phyloP scores from a whole-genome alignment of 2,329 filamentous ascomycete species.

The Tolypocladium cylindrosporum region DNA sequence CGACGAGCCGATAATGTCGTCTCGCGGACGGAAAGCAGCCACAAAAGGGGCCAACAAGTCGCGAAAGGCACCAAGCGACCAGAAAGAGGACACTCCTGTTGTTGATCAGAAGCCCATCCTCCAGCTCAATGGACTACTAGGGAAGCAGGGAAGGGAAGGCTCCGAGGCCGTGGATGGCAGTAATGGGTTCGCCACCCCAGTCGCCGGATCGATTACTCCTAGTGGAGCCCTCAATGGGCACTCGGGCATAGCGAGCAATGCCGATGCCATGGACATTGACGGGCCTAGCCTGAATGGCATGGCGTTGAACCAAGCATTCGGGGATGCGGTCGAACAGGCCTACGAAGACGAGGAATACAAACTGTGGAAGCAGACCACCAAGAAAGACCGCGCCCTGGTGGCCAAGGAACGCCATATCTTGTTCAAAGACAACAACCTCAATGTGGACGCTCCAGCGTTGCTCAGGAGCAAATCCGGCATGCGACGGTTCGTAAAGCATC shows the following conservation, averaged over 20 bases:
- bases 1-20: slow-evolving; percentile 97
- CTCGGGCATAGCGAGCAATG: slow-evolving; percentile 60
- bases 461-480: slow-evolving; percentile 79
- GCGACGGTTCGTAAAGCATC: slow-evolving; percentile 74
- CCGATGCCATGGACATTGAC: slow-evolving; percentile 82
- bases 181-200: slow-evolving; percentile 75
- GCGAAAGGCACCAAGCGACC: slow-evolving; percentile 62
- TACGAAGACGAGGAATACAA: slow-evolving; percentile 94
- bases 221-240: slow-evolving; percentile 54
- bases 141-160: slow-evolving; percentile 52
- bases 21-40: slow-evolving; percentile 73
- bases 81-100: slow-evolving; percentile 69
- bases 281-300: slow-evolving; percentile 60
- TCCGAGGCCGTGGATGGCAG: slow-evolving; percentile 74
- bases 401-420: slow-evolving; percentile 79
- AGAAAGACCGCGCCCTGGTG: slow-evolving; percentile 81
- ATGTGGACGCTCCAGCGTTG: slow-evolving; percentile 78
- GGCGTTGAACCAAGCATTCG: slow-evolving; percentile 51
- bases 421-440: slow-evolving; percentile 76
- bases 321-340: slow-evolving; percentile 60
- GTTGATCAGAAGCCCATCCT: slow-evolving; percentile 64
- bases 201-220: slow-evolving; percentile 67
- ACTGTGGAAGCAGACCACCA: slow-evolving; percentile 97
- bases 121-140: slow-evolving; percentile 54
- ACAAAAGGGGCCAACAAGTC: slow-evolving; percentile 71